Evolutionary conservation across 1,284 basidiomycete genomes (phyloP), one percentile per base, ranked within the genome.

Genomic region (Earliella scabrosa): DNA sequence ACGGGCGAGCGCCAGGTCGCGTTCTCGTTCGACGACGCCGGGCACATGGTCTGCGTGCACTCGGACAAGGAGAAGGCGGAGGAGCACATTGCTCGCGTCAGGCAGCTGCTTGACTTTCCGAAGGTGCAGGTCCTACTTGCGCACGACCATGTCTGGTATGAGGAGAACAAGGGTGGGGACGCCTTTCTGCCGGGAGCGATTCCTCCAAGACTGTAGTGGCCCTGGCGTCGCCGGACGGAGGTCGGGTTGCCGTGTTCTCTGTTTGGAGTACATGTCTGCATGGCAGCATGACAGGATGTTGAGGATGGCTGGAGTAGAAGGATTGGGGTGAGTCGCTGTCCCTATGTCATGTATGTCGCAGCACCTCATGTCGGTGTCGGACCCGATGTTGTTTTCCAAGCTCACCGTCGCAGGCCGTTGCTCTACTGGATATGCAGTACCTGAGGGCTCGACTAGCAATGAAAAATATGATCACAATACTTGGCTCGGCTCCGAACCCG

Each of bases 131-230:
- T 84, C 8, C 52, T 84, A 36, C 56, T 86, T 14, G 81, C 81
- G 39, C 83, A 86, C 61, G 82, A 85, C 65, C 66, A 62, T 46
- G 69, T 70, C 44, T 85, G 81, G 81, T 85, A 78, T 56, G 67
- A 72, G 23, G 70, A 69, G 41, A 80, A 82, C 59, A 75, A 74
- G 60, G 77, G 67, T 20, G 61, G 66, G 16, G 51, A 59, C 23
- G 69, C 70, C 5, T 76, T 74, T 52, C 77, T 78, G 61, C 81
- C 82, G 0, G 80, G 80, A 6, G 70, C 66, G 48, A 80, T 82
- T 52, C 63, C 65, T 23, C 39, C 56, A 4, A 46, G 40, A 24
- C 14, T 45, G n/a, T 54, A 45, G 39, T 13, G 8, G 18, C 21
- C 36, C 21, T 18, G 32, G 5, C 32, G 2, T 4, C 32, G 9